Percentiles rank a stretch among this genome's conserved stretches.
phyloP scores from a whole-genome alignment of 78 protist species.

The Dictyostelium citrinum region DNA sequence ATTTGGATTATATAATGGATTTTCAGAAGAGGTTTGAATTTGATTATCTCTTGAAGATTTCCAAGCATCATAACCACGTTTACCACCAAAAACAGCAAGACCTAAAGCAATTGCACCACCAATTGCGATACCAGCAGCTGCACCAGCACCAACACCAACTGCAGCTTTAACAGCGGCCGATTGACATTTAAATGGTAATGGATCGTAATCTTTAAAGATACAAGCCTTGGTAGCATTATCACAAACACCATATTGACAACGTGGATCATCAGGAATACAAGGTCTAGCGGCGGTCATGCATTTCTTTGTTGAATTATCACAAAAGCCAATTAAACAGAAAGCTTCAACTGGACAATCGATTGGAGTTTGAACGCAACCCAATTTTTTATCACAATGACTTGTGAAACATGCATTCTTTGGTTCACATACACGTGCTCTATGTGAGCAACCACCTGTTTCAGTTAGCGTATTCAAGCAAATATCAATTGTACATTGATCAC shows the following conservation, averaged over 20 bases:
- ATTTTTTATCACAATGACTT: not conserved
- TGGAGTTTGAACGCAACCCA: constrained; percentile 1
- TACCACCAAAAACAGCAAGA: constrained; percentile 60
- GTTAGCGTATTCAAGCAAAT: not conserved
- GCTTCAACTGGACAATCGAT: not conserved
- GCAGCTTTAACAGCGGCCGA: constrained; percentile 58
- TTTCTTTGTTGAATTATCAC: not conserved
- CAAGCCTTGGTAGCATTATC: not conserved
- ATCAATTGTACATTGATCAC: constrained; percentile 15
- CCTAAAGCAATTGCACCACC: constrained; percentile 68
- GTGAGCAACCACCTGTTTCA: constrained; percentile 7
- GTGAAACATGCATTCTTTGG: not conserved
- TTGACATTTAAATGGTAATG: constrained; percentile 60
- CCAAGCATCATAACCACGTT: constrained; percentile 70
- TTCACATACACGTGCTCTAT: not conserved
- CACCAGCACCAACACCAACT: constrained; percentile 58
- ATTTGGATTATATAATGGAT: constrained; percentile 50
- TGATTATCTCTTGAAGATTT: constrained; percentile 2
- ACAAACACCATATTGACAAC: constrained; percentile 65
- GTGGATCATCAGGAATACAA: constrained; percentile 10
- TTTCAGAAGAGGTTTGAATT: constrained; percentile 25
- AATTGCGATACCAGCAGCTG: constrained; percentile 56
- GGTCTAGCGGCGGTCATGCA: not conserved
- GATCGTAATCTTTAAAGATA: not conserved
- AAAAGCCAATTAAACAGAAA: not conserved